These are phyloP conservation scores for Lodderomyces margitis DNA, from an alignment of 1,139 yeast species.

Conservation along the genomic window DNA sequence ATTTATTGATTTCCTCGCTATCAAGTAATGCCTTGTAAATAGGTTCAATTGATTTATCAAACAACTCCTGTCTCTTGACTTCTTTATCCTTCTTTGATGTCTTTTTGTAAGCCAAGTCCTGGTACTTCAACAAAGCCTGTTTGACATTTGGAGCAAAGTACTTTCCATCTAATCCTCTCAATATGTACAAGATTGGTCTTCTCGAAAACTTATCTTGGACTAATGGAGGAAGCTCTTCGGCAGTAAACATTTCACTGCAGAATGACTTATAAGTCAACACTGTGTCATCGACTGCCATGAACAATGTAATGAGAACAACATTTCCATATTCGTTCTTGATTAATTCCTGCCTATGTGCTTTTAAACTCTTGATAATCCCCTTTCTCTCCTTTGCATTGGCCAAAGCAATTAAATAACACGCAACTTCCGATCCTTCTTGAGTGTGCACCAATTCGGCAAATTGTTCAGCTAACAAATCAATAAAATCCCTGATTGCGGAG, in stretches of 20 bases:
- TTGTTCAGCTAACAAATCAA: slow-evolving; percentile 82
- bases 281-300: slow-evolving; percentile 92
- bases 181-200: slow-evolving; percentile 81
- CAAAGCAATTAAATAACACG: slow-evolving; percentile 71
- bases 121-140: slow-evolving; percentile 58
- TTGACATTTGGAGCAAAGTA: slow-evolving; percentile 74
- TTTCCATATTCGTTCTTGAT: slow-evolving; percentile 87
- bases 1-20: slow-evolving; percentile 26
- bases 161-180: slow-evolving; percentile 78
- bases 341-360: slow-evolving; percentile 69
- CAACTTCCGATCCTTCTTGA: slow-evolving; percentile 90
- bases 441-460: slow-evolving; percentile 95
- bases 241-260: slow-evolving; percentile 53
- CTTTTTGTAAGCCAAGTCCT: slow-evolving; percentile 59
- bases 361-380: slow-evolving; percentile 65
- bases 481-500: slow-evolving; percentile 72
- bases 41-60: slow-evolving; percentile 63
- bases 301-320: slow-evolving; percentile 70
- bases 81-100: slow-evolving; percentile 86
- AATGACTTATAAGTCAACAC: slow-evolving; percentile 77
- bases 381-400: slow-evolving; percentile 95
- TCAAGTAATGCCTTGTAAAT: slow-evolving; percentile 52
- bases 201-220: slow-evolving; percentile 76
- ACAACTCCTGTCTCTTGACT: slow-evolving; percentile 69
- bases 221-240: slow-evolving; percentile 55